Conservation (phyloP, 345 rosid species). For the Dipteronia dyeriana region DNA sequence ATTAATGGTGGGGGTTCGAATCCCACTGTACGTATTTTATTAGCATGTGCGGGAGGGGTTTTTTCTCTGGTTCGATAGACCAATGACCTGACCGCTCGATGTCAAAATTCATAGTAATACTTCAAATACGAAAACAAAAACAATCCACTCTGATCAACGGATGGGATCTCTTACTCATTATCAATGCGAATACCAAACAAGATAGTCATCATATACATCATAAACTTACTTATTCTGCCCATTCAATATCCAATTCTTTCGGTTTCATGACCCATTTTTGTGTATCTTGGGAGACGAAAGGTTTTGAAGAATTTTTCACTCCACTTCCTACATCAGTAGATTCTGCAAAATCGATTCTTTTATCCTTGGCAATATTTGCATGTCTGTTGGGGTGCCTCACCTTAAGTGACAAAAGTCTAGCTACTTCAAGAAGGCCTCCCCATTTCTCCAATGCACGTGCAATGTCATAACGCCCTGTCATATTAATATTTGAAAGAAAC, state of each 20-base stretch:
- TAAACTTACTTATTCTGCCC: constrained; percentile 53
- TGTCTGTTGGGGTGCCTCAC: constrained; percentile 74
- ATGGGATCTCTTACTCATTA: not conserved
- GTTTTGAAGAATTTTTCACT: constrained; percentile 36
- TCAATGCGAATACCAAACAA: not conserved
- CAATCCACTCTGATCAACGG: not conserved
- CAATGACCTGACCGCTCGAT: too few relatives aligned
- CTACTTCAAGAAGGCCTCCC: constrained; percentile 91
- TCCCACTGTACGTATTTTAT: too few relatives aligned
- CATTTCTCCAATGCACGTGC: constrained; percentile 97
- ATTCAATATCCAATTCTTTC: constrained; percentile 70
- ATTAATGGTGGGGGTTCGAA: too few relatives aligned
- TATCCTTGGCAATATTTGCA: constrained; percentile 42
- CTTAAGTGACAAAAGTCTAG: constrained; percentile 74
- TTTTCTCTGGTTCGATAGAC: too few relatives aligned
- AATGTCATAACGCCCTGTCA: constrained; percentile 86
- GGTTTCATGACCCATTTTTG: constrained; percentile 71
- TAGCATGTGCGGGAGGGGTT: too few relatives aligned
- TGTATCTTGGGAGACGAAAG: constrained; percentile 68
- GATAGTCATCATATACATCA: not conserved
- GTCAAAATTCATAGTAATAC: too few relatives aligned
- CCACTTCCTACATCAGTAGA: constrained; percentile 32
- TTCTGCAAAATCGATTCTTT: constrained; percentile 34
- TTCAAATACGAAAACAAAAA: too few relatives aligned
- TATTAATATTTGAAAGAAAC: not conserved